Conservation (phyloP, 2,329 filamentous ascomycete genomes). For the Penicillium verrucosum region DNA sequence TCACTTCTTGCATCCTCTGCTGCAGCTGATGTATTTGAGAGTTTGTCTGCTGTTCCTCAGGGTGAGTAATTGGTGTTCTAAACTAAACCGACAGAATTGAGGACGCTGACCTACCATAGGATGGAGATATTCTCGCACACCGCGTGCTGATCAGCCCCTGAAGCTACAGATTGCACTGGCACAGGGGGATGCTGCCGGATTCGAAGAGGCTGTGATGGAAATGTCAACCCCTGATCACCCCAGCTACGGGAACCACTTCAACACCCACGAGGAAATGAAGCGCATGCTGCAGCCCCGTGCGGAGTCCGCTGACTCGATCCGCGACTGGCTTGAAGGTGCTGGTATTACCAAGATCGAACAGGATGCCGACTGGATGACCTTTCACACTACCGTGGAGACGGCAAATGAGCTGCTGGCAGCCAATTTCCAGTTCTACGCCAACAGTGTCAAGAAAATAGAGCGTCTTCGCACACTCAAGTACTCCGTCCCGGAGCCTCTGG, state of each 20-base stretch:
- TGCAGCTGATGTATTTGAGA: slow-evolving; percentile 36
- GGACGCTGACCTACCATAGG: slow-evolving; percentile 18
- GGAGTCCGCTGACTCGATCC: slow-evolving; percentile 41
- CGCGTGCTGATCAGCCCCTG: slow-evolving; percentile 26
- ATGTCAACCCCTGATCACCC: slow-evolving; percentile 50
- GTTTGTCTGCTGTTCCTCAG: slow-evolving; percentile 32
- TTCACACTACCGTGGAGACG: slow-evolving; percentile 34
- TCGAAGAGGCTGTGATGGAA: slow-evolving; percentile 48
- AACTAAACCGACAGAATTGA: not conserved
- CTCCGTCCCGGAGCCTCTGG: slow-evolving; percentile 37
- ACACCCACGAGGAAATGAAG: slow-evolving; percentile 48
- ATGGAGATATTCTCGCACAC: slow-evolving; percentile 33
- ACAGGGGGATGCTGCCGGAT: slow-evolving; percentile 33
- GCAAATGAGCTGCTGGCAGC: slow-evolving; percentile 40
- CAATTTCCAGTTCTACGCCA: slow-evolving; percentile 41
- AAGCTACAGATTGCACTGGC: slow-evolving; percentile 37
- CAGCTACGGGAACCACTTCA: slow-evolving; percentile 51
- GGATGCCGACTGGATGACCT: slow-evolving; percentile 41
- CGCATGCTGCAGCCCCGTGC: slow-evolving; percentile 47
- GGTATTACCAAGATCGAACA: slow-evolving; percentile 37
- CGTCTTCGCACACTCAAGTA: slow-evolving; percentile 42
- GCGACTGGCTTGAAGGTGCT: slow-evolving; percentile 46
- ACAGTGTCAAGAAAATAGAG: slow-evolving; percentile 24
- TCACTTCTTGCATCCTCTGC: slow-evolving; percentile 30
- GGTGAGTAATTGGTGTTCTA: slow-evolving; percentile 22